phyloP scores from a whole-genome alignment of 2,329 filamentous ascomycete genomes.

The Tolypocladium guangdongense region DNA sequence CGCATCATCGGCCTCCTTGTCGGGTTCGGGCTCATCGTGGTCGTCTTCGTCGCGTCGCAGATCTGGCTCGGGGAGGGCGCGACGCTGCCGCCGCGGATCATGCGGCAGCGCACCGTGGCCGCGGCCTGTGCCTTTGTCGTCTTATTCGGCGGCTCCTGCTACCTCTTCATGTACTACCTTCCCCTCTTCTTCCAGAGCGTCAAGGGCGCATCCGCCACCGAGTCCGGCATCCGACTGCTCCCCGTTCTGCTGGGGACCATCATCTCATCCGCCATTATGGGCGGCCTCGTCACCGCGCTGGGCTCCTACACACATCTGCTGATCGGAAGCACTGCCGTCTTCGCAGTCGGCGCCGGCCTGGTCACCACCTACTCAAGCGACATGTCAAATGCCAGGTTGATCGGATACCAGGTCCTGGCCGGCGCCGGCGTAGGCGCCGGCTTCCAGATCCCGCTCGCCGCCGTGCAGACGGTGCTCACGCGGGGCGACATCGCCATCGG shows the following conservation, averaged over 20 bases:
- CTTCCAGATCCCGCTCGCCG: conserved; percentile 30
- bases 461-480: conserved; percentile 29
- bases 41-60: conserved; percentile 21
- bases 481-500: conserved; percentile 30
- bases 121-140: conserved; percentile 18
- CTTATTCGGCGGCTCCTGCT: conserved; percentile 19
- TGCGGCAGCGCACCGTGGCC: conserved; percentile 23
- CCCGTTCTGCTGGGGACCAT: conserved; percentile 13
- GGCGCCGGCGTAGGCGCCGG: conserved; percentile 30
- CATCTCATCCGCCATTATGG: conserved; percentile 16
- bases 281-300: conserved; percentile 20
- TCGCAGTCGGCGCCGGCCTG: conserved; percentile 21
- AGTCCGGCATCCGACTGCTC: conserved; percentile 11
- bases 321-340: neutral
- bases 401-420: conserved; percentile 31
- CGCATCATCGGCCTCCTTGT: conserved; percentile 26
- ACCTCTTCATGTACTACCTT: conserved; percentile 16
- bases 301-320: conserved; percentile 3
- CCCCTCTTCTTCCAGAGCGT: conserved; percentile 30
- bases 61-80: conserved; percentile 21
- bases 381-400: conserved; percentile 25
- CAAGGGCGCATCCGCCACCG: conserved; percentile 21
- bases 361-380: conserved; percentile 25
- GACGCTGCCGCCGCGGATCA: conserved; percentile 27
- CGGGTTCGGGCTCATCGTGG: conserved; percentile 17